phyloP scores from a whole-genome alignment of 2,329 filamentous ascomycete species.

The Microascus cirrosus region DNA sequence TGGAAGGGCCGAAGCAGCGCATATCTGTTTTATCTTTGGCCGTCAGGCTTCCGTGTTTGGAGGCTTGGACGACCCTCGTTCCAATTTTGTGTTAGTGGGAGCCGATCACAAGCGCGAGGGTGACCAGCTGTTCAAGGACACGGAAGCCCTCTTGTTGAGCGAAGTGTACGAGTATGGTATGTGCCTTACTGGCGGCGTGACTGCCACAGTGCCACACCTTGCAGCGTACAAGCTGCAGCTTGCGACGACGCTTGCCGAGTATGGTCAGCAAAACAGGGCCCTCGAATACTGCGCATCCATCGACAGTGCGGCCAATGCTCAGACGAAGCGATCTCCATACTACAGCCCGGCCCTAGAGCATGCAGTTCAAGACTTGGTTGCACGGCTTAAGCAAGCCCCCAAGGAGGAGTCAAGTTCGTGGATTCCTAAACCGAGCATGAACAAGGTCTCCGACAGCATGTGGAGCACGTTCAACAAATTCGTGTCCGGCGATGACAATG shows the following conservation, averaged over 20 bases:
- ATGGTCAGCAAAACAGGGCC: constrained; percentile 72
- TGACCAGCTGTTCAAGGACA: constrained; percentile 64
- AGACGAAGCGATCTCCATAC: constrained; percentile 77
- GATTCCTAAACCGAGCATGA: constrained; percentile 92
- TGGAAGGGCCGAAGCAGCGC: constrained; percentile 79
- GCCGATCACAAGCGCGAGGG: constrained; percentile 66
- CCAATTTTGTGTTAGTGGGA: constrained; percentile 74
- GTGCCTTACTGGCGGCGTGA: constrained; percentile 52
- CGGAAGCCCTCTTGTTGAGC: constrained; percentile 83
- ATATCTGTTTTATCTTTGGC: constrained; percentile 88
- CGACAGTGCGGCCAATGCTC: constrained; percentile 60
- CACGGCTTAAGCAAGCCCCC: constrained; percentile 74
- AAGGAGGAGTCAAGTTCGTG: constrained; percentile 74
- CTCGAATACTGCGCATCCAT: constrained; percentile 88
- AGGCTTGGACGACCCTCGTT: constrained; percentile 69
- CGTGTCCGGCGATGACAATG: constrained; percentile 80
- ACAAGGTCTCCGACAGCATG: constrained; percentile 84
- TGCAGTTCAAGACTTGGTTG: constrained; percentile 72
- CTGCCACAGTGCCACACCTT: constrained; percentile 63
- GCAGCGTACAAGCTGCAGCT: constrained; percentile 87
- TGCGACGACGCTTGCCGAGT: constrained; percentile 72
- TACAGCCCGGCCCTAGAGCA: constrained; percentile 66
- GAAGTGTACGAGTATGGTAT: constrained; percentile 91
- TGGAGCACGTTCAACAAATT: constrained; percentile 95
- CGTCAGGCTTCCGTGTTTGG: constrained; percentile 60